Evolutionary conservation across 441 rosid genomes (phyloP).

Genomic region (Corymbia calophylla): DNA sequence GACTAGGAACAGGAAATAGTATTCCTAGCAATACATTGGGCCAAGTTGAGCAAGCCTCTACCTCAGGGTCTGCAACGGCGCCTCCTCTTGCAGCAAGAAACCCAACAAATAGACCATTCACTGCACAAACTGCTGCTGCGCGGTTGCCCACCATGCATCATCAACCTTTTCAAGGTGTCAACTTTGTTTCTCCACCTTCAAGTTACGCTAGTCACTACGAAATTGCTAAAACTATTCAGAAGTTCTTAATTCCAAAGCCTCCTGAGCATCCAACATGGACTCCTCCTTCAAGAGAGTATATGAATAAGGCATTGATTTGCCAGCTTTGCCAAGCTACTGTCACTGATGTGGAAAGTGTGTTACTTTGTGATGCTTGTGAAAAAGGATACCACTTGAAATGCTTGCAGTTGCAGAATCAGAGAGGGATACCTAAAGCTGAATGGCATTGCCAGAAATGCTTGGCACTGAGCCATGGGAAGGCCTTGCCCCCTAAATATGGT

Average conservation of each 20-base stretch:
- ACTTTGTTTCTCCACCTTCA: slow-evolving; percentile 40
- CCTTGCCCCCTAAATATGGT: slow-evolving; percentile 89
- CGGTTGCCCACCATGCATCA: slow-evolving; percentile 37
- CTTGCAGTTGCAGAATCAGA: slow-evolving; percentile 52
- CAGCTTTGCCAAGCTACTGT: slow-evolving; percentile 54
- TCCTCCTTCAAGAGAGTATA: slow-evolving; percentile 95
- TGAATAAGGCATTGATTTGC: slow-evolving; percentile 69
- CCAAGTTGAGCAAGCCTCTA: slow-evolving; percentile 41
- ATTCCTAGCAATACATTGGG: slow-evolving; percentile 32
- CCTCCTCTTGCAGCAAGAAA: slow-evolving; percentile 45
- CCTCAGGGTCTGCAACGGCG: slow-evolving; percentile 12
- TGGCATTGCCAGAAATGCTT: slow-evolving; percentile 92
- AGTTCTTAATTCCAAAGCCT: slow-evolving; percentile 55
- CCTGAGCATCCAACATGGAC: slow-evolving; percentile 77
- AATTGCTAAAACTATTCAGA: slow-evolving; percentile 68
- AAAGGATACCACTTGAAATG: slow-evolving; percentile 91
- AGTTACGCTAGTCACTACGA: slow-evolving; percentile 45
- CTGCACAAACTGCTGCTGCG: slow-evolving; percentile 44
- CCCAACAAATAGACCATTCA: slow-evolving; percentile 54
- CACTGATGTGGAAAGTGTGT: slow-evolving; percentile 75
- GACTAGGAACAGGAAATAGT: slow-evolving; percentile 42
- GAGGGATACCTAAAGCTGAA: slow-evolving; percentile 71
- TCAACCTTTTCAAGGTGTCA: slow-evolving; percentile 54
- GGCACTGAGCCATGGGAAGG: slow-evolving; percentile 71
- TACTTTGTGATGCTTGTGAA: slow-evolving; percentile 93